Base-by-base conservation (phyloP, 148 eudicot genomes). In the Drosera capensis region DNA sequence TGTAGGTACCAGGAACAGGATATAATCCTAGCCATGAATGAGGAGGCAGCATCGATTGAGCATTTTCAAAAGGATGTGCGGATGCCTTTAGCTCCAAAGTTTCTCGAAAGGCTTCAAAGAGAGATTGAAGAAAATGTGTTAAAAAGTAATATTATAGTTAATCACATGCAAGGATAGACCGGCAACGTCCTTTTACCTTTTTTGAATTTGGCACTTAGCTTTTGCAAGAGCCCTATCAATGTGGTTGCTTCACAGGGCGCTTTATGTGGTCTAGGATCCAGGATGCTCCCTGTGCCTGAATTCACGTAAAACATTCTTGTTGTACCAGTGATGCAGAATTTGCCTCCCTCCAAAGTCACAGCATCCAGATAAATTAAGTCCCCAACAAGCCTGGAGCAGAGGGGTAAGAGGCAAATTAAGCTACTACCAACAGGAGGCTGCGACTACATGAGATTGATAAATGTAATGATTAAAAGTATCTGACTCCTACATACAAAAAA, bases 41-140 rank as follows among this genome's bases (percentile, higher is more conserved):
- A 51, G 94, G 99, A 21, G 94, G 90, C 67, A 92, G 64, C 49
- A 82, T 49, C 13, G 99, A 81, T 49, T 74, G 99, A 45, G 79
- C 88, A 72, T 85, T 92, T 71, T 92, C 99, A 57, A 92, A 92
- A 13, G 95, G 99, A 71, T 92, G 99, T 41, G 86, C 95, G 58
- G 82, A 57, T 8, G 81, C 82, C 62, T 85, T 92, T 53, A 57
- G 73, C 64, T 78, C 86, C 77, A 85, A 74, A 49, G 82, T 77
- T 61, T 92, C 94, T 47, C 76, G 77, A 56, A 92, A 85, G 52
- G 90, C 99, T 92, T 40, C 72, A 11, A 19, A 20, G n/a, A 51
- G 43, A 23, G 23, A 48, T n/a, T n/a, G 40, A 22, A 19, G 30
- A 8, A 20, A 17, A 34, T 34, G n/a, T n/a, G n/a, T n/a, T n/a